Evolutionary conservation across 2,329 filamentous ascomycete species (phyloP), one percentile per base, ranked within the genome.

Genomic region (Trichoderma aggressivum): DNA sequence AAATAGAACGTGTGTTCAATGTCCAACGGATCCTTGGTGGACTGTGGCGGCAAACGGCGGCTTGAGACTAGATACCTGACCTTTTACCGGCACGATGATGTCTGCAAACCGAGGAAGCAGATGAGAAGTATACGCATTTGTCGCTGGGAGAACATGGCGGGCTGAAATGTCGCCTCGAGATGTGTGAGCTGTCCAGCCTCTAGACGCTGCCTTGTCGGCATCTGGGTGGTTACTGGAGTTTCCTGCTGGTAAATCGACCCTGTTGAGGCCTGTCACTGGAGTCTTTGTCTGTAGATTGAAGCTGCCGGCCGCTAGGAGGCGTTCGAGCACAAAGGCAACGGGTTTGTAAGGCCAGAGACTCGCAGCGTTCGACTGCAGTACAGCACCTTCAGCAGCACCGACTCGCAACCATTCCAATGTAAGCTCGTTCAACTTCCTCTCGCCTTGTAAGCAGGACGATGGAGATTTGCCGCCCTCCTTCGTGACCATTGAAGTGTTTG

Each of bases 381-480:
- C 4, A 6, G 43, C 43, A 10, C 43, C 43, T 6, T 21, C 2
- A 10, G 43, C 43, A 12, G n/a, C 43, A 12, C 43, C n/a, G 43
- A 50, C 43, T 50, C 43, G 4, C n/a, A 50, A 50, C 1, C 1
- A 4, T 10, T 21, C n/a, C 1, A 21, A 21, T 50, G 43, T 21
- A 12, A 50, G n/a, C 10, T 6, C 5, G 2, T 50, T 43, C 18
- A n/a, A 43, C 3, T 1, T 6, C 10, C n/a, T 21, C 43, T 21
- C 43, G 21, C n/a, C 0, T 50, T 50, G n/a, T 1, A 11, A 11
- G 3, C 0, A 6, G 1, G 3, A 10, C 11, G n/a, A 50, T 0
- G n/a, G 43, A 50, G n/a, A 21, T 21, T 47, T 0, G 10, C n/a
- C 2, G n/a, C 5, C n/a, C 10, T 50, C 43, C n/a, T 50, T 21